Evolutionary conservation across 1,139 yeast genomes (phyloP).

Genomic region (Nakaseomyces glabratus): DNA sequence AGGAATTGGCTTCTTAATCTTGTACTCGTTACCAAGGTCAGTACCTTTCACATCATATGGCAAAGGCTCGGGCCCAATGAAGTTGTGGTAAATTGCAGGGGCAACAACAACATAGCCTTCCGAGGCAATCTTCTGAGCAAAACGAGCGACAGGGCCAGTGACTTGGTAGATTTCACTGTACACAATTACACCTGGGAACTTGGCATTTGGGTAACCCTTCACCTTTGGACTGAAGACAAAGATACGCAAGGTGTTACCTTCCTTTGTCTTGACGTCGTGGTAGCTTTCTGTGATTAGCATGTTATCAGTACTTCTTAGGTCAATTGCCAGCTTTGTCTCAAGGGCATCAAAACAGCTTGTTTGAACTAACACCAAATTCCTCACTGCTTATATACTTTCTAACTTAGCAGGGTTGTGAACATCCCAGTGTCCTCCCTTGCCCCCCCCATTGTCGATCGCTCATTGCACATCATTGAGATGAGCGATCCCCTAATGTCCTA

Average conservation of each 20-base stretch:
- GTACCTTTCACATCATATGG: conserved; percentile 68
- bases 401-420: too few species aligned
- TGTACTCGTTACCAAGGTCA: conserved; percentile 62
- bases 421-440: too few species aligned
- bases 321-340: too few species aligned
- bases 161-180: conserved; percentile 79
- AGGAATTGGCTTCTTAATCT: conserved; percentile 54
- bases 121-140: conserved; percentile 71
- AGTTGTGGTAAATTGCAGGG: conserved; percentile 74
- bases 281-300: conserved; percentile 65
- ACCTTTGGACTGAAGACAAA: conserved; percentile 60
- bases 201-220: conserved; percentile 63
- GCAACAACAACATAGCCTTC: conserved; percentile 72
- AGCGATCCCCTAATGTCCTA: too few species aligned
- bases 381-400: too few species aligned
- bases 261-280: conserved; percentile 57
- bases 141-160: conserved; percentile 62
- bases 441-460: too few species aligned
- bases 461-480: too few species aligned
- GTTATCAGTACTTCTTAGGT: too few species aligned
- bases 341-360: too few species aligned
- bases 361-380: too few species aligned
- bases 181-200: conserved; percentile 72
- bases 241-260: conserved; percentile 60
- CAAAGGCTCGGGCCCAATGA: conserved; percentile 53